Evolutionary conservation across 2,329 filamentous ascomycete species (phyloP).

Genomic region (Pyricularia pennisetigena): DNA sequence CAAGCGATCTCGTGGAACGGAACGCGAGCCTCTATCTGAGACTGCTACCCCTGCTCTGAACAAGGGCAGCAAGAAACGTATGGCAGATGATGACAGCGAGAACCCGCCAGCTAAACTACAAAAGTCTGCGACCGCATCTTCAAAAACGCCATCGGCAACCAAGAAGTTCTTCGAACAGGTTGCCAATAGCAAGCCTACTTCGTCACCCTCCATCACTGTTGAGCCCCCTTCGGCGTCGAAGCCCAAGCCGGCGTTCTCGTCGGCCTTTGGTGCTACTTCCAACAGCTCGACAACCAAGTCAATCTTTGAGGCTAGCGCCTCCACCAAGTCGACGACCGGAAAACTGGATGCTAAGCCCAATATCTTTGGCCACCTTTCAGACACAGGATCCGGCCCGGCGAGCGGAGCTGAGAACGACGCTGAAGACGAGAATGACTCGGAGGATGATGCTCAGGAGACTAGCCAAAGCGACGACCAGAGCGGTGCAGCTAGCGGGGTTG

Average conservation of each 20-base stretch:
- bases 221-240: constrained; percentile 13
- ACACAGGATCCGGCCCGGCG: constrained; percentile 43
- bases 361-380: constrained; percentile 52
- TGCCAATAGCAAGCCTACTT: constrained; percentile 25
- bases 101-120: constrained; percentile 39
- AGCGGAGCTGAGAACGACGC: constrained; percentile 37
- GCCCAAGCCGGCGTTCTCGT: constrained; percentile 22
- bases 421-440: constrained; percentile 30
- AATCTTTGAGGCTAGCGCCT: constrained; percentile 14
- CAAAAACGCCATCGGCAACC: constrained; percentile 37
- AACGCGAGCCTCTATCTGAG: constrained; percentile 27
- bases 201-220: constrained; percentile 19
- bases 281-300: not conserved
- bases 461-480: constrained; percentile 33
- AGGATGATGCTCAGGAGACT: constrained; percentile 33
- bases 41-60: constrained; percentile 22
- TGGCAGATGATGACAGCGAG: constrained; percentile 35
- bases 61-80: constrained; percentile 44
- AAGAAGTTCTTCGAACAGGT: constrained; percentile 48
- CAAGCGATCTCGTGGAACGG: constrained; percentile 37
- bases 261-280: not conserved
- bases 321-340: constrained; percentile 24
- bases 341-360: constrained; percentile 21
- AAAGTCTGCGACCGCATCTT: constrained; percentile 23
- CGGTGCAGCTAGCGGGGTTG: constrained; percentile 28